Evolutionary conservation across 2,329 filamentous ascomycete species (phyloP).

Genomic region (Fusarium pseudocircinatum): DNA sequence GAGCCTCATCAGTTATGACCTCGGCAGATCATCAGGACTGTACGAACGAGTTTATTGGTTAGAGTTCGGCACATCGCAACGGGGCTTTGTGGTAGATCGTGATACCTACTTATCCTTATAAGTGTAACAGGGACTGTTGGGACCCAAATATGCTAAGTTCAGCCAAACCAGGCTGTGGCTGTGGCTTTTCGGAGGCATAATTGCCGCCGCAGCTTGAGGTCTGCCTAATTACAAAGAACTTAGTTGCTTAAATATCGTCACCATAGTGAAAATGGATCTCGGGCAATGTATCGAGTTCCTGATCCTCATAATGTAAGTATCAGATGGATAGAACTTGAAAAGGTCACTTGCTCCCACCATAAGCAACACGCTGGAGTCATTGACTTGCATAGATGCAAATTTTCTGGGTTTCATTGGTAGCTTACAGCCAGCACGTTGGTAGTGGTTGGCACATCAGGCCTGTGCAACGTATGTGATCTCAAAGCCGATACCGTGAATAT

Average conservation of each 20-base stretch:
- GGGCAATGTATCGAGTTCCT: neutral
- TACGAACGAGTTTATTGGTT: neutral
- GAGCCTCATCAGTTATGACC: neutral
- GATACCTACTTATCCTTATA: neutral
- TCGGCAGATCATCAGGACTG: neutral
- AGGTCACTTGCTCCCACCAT: neutral
- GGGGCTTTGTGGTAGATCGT: neutral
- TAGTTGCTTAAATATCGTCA: neutral
- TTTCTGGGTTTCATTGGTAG: neutral
- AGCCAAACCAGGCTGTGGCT: neutral
- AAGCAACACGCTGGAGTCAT: neutral
- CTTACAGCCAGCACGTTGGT: neutral
- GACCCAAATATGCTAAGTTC: neutral
- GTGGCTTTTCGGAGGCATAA: neutral
- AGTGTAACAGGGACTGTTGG: neutral
- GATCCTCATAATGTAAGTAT: neutral
- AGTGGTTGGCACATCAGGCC: neutral
- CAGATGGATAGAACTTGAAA: neutral
- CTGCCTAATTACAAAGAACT: neutral
- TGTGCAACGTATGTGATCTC: neutral
- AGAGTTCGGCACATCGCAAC: neutral
- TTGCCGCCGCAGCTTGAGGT: neutral
- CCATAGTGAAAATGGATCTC: neutral
- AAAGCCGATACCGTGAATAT: neutral
- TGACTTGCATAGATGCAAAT: neutral